phyloP scores from a whole-genome alignment of 371 early-diverging fungal species.

The Lichtheimia ornata region DNA sequence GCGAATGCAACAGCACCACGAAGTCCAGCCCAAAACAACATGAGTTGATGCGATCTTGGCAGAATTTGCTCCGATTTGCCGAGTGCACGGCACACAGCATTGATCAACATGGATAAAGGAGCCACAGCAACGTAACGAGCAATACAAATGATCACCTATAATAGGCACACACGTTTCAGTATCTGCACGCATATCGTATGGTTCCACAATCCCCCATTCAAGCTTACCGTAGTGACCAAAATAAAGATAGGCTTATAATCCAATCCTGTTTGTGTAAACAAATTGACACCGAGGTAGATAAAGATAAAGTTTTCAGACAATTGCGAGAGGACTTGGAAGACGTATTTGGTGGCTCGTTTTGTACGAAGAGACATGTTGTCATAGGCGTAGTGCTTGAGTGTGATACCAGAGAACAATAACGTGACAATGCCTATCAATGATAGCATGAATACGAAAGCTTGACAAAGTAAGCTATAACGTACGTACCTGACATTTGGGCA shows the following conservation, averaged over 20 bases:
- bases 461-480: too few relatives aligned
- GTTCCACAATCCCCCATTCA: background rate
- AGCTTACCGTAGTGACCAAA: constrained; percentile 64
- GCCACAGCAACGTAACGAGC: constrained; percentile 85
- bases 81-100: constrained; percentile 60
- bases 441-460: background rate
- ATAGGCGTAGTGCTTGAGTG: constrained; percentile 90
- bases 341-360: constrained; percentile 79
- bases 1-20: constrained; percentile 97
- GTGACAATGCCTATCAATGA: constrained; percentile 78
- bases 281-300: constrained; percentile 90
- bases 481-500: constrained; percentile 74
- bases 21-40: constrained; percentile 94
- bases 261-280: constrained; percentile 78
- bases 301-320: constrained; percentile 95
- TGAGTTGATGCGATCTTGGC: constrained; percentile 85
- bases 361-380: constrained; percentile 80
- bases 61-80: constrained; percentile 62
- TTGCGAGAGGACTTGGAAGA: constrained; percentile 89
- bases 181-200: too few relatives aligned
- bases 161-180: background rate
- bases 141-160: constrained; percentile 69
- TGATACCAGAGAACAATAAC: constrained; percentile 92
- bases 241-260: constrained; percentile 77
- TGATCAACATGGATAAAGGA: constrained; percentile 80